A percentile compares a stretch with the other conserved stretches of the same genome.
Conservation (phyloP, 352 stramenopile species). For the Phytophthora agathidicida region DNA sequence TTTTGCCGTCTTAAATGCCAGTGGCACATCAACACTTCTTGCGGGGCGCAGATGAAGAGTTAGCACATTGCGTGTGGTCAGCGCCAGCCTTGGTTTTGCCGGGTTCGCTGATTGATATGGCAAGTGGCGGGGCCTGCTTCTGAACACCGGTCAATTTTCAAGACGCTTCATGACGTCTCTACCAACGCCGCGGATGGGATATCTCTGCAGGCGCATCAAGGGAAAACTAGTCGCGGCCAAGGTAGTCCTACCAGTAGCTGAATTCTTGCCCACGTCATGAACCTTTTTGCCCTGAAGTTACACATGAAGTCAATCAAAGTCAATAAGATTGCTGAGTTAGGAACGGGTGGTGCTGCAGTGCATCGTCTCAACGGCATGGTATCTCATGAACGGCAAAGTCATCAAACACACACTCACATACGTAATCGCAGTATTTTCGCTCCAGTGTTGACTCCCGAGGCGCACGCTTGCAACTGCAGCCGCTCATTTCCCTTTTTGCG, state of each 20-base stretch:
- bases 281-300: neutral
- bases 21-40: too few species aligned
- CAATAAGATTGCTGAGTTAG: constrained; percentile 8
- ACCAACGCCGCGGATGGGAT: too few species aligned
- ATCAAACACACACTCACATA: constrained; percentile 20
- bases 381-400: constrained; percentile 13
- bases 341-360: neutral
- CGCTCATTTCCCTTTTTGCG: constrained; percentile 15
- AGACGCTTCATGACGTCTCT: too few species aligned
- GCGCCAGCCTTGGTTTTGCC: too few species aligned
- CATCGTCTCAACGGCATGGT: constrained; percentile 11
- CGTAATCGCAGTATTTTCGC: constrained; percentile 18
- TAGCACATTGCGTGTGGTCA: too few species aligned
- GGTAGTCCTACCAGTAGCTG: neutral
- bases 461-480: neutral
- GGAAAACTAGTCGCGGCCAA: too few species aligned
- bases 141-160: too few species aligned
- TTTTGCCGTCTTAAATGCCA: too few species aligned
- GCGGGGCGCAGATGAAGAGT: too few species aligned
- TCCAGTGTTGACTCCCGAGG: constrained; percentile 17
- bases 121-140: too few species aligned
- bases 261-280: neutral
- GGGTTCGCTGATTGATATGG: too few species aligned
- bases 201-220: too few species aligned
- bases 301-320: constrained; percentile 16